Percentiles rank a stretch among this genome's conserved stretches.
phyloP scores from a whole-genome alignment of 1,284 basidiomycete species.

The Bondarzewia mesenterica region DNA sequence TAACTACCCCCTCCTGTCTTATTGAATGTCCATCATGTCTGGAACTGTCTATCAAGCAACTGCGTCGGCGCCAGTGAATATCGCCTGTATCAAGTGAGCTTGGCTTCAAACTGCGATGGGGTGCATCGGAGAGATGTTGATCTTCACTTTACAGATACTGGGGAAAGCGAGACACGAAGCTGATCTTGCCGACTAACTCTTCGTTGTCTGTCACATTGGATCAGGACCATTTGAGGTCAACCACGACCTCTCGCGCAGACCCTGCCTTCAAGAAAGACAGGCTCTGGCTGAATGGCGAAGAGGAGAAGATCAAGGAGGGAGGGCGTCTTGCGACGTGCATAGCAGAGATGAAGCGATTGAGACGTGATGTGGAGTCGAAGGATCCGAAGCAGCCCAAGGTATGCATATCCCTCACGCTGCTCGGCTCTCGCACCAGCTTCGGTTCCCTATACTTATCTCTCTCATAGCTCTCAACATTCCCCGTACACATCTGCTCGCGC shows the following conservation, averaged over 20 bases:
- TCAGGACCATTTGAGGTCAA: slow-evolving; percentile 92
- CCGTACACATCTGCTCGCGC: slow-evolving; percentile 85
- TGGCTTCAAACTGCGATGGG: slow-evolving; percentile 4
- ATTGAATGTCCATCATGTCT: slow-evolving; percentile 36
- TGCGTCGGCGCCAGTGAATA: slow-evolving; percentile 90
- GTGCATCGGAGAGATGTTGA: background rate
- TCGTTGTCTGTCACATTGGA: slow-evolving; percentile 95
- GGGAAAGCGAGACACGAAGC: slow-evolving; percentile 94
- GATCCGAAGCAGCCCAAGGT: slow-evolving; percentile 61
- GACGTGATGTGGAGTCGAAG: slow-evolving; percentile 68
- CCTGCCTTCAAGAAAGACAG: slow-evolving; percentile 68
- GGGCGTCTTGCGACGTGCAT: slow-evolving; percentile 85
- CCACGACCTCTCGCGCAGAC: slow-evolving; percentile 88
- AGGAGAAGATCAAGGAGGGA: slow-evolving; percentile 80
- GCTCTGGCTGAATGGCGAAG: slow-evolving; percentile 92
- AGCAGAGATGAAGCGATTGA: slow-evolving; percentile 75
- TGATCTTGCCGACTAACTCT: slow-evolving; percentile 96
- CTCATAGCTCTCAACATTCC: slow-evolving; percentile 59
- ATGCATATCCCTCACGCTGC: slow-evolving; percentile 11
- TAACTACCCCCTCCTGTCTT: slow-evolving; percentile 4
- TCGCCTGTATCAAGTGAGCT: slow-evolving; percentile 89
- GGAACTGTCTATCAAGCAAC: slow-evolving; percentile 69
- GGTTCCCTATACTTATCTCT: background rate
- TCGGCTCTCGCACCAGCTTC: too few species aligned
- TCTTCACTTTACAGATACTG: slow-evolving; percentile 63